Evolutionary conservation across 2,329 filamentous ascomycete species (phyloP).

Genomic region (Thelonectria blattea): DNA sequence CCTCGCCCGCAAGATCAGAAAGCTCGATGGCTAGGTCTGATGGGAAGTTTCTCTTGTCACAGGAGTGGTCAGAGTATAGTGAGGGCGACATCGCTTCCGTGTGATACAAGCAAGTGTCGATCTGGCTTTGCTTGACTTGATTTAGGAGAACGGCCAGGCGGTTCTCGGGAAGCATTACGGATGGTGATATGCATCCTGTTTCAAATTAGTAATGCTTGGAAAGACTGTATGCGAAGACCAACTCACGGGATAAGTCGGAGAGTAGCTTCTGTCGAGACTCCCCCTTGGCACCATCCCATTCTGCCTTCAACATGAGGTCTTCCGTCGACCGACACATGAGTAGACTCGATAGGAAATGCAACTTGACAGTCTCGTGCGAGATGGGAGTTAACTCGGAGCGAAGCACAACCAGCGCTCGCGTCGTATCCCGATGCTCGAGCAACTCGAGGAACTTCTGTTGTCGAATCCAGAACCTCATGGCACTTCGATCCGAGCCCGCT

Average conservation of each 20-base stretch:
- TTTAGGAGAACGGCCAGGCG: slow-evolving; percentile 81
- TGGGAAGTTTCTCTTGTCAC: slow-evolving; percentile 81
- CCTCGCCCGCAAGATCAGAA: slow-evolving; percentile 76
- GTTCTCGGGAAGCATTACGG: slow-evolving; percentile 95
- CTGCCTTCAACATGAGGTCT: slow-evolving; percentile 76
- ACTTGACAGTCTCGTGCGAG: slow-evolving; percentile 75
- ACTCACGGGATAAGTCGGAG: slow-evolving; percentile 81
- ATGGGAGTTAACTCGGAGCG: slow-evolving; percentile 87
- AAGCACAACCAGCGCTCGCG: slow-evolving; percentile 79
- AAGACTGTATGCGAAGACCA: background rate
- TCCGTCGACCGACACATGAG: slow-evolving; percentile 86
- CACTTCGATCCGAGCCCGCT: slow-evolving; percentile 74
- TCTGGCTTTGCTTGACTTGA: slow-evolving; percentile 83
- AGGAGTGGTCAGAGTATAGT: slow-evolving; percentile 86
- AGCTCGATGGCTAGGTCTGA: slow-evolving; percentile 74
- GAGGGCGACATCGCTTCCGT: slow-evolving; percentile 81
- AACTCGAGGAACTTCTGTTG: slow-evolving; percentile 96
- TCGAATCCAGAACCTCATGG: slow-evolving; percentile 86
- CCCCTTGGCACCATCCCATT: slow-evolving; percentile 84
- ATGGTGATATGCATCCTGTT: slow-evolving; percentile 86
- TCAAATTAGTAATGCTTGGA: slow-evolving; percentile 2
- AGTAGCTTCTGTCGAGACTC: slow-evolving; percentile 76
- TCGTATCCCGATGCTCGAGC: slow-evolving; percentile 76
- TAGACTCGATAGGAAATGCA: slow-evolving; percentile 85
- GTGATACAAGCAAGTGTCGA: slow-evolving; percentile 85